phyloP scores from a whole-genome alignment of 2,329 filamentous ascomycete genomes.

The Canariomyces notabilis region DNA sequence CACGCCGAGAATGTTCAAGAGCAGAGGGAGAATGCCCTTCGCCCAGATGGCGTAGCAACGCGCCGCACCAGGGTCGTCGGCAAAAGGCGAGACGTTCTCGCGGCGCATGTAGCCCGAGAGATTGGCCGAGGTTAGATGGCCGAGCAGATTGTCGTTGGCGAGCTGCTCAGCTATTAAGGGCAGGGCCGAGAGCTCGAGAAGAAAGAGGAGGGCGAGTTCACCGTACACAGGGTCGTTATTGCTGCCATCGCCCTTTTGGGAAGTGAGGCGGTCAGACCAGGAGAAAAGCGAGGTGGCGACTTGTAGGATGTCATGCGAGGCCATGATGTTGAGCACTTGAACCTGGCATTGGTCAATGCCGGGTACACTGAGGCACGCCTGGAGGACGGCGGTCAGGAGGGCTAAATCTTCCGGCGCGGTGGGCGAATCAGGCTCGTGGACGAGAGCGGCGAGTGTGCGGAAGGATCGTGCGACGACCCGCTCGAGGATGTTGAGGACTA shows the following conservation, averaged over 20 bases:
- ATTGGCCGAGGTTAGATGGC: constrained; percentile 72
- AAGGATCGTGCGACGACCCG: constrained; percentile 77
- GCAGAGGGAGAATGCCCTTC: constrained; percentile 78
- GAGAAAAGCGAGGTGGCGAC: constrained; percentile 85
- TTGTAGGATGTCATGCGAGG: constrained; percentile 67
- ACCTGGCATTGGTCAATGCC: constrained; percentile 66
- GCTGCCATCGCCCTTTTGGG: neutral
- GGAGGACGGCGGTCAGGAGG: constrained; percentile 80
- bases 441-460: constrained; percentile 69
- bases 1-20: constrained; percentile 79
- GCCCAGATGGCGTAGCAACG: constrained; percentile 88
- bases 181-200: constrained; percentile 80
- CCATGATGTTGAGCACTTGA: constrained; percentile 66
- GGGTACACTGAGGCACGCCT: constrained; percentile 75
- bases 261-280: constrained; percentile 78
- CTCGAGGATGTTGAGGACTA: constrained; percentile 74
- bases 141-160: constrained; percentile 78
- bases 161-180: constrained; percentile 81
- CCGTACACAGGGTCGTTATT: constrained; percentile 84
- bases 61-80: constrained; percentile 60
- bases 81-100: constrained; percentile 68
- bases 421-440: constrained; percentile 67
- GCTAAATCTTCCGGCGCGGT: constrained; percentile 75
- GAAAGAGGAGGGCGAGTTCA: constrained; percentile 82
- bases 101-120: constrained; percentile 73